Evolutionary conservation across 257 asterid genomes (phyloP).

Genomic region (Handroanthus guayacan): DNA sequence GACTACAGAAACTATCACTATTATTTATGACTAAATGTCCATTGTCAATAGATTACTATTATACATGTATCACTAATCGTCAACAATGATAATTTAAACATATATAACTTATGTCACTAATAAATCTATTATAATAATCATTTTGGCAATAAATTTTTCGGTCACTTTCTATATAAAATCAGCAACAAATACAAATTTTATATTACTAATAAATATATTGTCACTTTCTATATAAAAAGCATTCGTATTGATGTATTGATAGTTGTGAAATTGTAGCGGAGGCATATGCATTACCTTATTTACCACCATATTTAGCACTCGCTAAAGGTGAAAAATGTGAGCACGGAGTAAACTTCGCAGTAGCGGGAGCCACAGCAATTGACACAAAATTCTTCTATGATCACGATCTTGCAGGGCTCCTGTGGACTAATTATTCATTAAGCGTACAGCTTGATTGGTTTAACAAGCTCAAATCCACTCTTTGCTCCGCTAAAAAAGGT

Average conservation of each 20-base stretch:
- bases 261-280: constrained; percentile 42
- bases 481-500: constrained; percentile 57
- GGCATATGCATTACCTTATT: constrained; percentile 58
- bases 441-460: constrained; percentile 58
- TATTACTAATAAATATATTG: too few relatives aligned
- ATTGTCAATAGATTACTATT: too few relatives aligned
- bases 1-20: too few relatives aligned
- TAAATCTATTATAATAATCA: too few relatives aligned
- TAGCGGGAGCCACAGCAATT: constrained; percentile 67
- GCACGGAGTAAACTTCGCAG: constrained; percentile 64
- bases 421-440: constrained; percentile 60
- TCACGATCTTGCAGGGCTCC: constrained; percentile 37
- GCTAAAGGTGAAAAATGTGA: constrained; percentile 37
- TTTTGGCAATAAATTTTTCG: too few relatives aligned
- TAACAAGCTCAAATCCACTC: constrained; percentile 50
- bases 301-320: constrained; percentile 55
- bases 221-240: too few relatives aligned
- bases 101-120: too few relatives aligned
- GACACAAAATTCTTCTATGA: constrained; percentile 56
- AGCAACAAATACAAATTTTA: too few relatives aligned
- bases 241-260: not conserved
- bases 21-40: too few relatives aligned
- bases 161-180: too few relatives aligned
- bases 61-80: too few relatives aligned
- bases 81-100: too few relatives aligned